Base-by-base conservation (phyloP, 202 grass and related monocot genomes). In the Miscanthus sacchariflorus region DNA sequence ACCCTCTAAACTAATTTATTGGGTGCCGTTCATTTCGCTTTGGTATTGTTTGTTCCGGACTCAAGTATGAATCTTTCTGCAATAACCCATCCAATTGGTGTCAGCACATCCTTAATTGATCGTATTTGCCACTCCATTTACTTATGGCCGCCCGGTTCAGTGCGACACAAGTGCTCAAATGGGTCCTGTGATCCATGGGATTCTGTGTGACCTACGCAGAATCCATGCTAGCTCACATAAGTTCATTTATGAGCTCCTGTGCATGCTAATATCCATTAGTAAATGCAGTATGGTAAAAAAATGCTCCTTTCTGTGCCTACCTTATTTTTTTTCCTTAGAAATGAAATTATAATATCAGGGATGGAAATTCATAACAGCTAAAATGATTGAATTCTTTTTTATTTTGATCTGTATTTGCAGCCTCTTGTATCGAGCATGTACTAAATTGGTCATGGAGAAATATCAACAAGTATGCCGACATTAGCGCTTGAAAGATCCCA, bases 381-480 rank as follows among this genome's bases (percentile, higher is more conserved):
- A 69, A 38, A 79, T 6, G 0, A 4, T 48, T 84, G 17, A 66
- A 27, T 6, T 66, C 6, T 0, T 4, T 14, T 36, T 87, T 83
- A 17, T 68, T 36, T 74, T 38, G 27, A 15, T 73, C 65, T 84
- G 14, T 21, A 76, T 80, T 70, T 88, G 76, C 89, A 91, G 85
- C 13, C 9, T 43, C 49, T 86, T 67, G 18, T 12, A 56, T 72
- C 3, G 12, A 40, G 10, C 33, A 19, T 56, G 3, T 52, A 21
- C 69, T 84, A 23, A 38, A 33, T 13, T 76, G 38, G 49, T 24
- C 59, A 3, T 67, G 30, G 38, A 50, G 63, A 30, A 24, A 23
- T 5, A 23, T 73, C 81, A 49, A 49, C 25, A 40, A 49, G 68
- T 74, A 30, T 68, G 36, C 68, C 68, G 30, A 63, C 40, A 38